These are phyloP conservation scores for Chalciporus piperatoides DNA, from an alignment of 1,284 basidiomycete species.

Conservation along the genomic window DNA sequence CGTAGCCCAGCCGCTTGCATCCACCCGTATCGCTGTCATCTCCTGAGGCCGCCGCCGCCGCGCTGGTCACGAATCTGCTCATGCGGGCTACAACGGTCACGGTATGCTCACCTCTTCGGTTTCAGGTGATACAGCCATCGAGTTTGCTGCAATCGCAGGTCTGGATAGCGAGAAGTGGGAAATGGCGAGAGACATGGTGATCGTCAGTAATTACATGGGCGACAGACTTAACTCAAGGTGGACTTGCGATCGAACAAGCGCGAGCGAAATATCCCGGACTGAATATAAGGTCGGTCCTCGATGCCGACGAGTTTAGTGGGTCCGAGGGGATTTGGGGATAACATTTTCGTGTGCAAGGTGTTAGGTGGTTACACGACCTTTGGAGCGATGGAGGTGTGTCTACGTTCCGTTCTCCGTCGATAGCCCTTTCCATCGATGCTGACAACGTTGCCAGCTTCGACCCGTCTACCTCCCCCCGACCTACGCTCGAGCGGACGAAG, in stretches of 20 bases:
- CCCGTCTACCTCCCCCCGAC: not conserved
- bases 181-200: conserved; percentile 34
- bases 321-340: conserved; percentile 57
- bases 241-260: conserved; percentile 62
- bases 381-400: conserved; percentile 34
- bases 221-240: conserved; percentile 63
- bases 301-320: conserved; percentile 47
- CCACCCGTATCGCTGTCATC: conserved; percentile 49
- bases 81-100: conserved; percentile 53
- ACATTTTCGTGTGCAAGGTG: conserved; percentile 68
- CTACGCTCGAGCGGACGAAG: conserved; percentile 28
- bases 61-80: conserved; percentile 68
- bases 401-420: not conserved
- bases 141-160: conserved; percentile 38
- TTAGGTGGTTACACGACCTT: conserved; percentile 53
- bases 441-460: conserved; percentile 1
- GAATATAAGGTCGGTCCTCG: conserved; percentile 53
- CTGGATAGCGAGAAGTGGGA: conserved; percentile 1
- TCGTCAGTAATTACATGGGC: conserved; percentile 50
- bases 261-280: conserved; percentile 35
- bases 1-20: conserved; percentile 31
- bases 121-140: conserved; percentile 55
- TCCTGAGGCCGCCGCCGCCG: conserved; percentile 51
- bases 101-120: conserved; percentile 62
- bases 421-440: not conserved